Conservation (phyloP, 225 moss, liverwort and hornwort genomes). For the Thuidium tamariscinum region DNA sequence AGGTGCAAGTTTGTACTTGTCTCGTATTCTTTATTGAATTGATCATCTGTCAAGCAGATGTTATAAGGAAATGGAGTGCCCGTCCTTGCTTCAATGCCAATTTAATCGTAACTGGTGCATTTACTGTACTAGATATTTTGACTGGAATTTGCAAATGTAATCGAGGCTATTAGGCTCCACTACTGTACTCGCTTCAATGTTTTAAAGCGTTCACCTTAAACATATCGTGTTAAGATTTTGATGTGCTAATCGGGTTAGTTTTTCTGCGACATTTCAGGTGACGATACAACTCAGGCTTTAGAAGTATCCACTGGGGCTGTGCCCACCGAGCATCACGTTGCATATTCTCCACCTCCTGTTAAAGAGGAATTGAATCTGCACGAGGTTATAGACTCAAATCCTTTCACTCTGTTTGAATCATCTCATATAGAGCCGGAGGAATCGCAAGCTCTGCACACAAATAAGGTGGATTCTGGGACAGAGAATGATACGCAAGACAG, state of each 20-base stretch:
- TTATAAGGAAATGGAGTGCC: background rate
- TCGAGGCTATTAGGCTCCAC: background rate
- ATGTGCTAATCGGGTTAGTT: background rate
- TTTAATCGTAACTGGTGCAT: background rate
- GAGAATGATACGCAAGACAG: slow-evolving; percentile 3
- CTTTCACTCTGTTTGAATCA: slow-evolving; percentile 6
- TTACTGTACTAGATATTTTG: background rate
- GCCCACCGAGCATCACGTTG: background rate
- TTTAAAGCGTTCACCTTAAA: background rate
- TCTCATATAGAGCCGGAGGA: slow-evolving; percentile 13
- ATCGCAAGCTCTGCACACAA: background rate
- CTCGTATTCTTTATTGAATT: background rate
- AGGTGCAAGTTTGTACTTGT: slow-evolving; percentile 26
- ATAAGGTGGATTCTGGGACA: slow-evolving; percentile 1
- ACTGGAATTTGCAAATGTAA: background rate
- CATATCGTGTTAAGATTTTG: background rate
- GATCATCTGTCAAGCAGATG: background rate
- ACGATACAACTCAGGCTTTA: slow-evolving; percentile 24
- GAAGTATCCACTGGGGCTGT: slow-evolving; percentile 45
- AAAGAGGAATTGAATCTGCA: slow-evolving; percentile 18
- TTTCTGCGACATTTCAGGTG: slow-evolving; percentile 16
- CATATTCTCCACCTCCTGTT: slow-evolving; percentile 11
- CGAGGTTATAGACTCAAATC: slow-evolving; percentile 40
- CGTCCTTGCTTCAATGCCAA: background rate
- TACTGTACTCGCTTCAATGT: background rate